phyloP scores from a whole-genome alignment of 208 protist genomes.

The Leishmania mexicana region DNA sequence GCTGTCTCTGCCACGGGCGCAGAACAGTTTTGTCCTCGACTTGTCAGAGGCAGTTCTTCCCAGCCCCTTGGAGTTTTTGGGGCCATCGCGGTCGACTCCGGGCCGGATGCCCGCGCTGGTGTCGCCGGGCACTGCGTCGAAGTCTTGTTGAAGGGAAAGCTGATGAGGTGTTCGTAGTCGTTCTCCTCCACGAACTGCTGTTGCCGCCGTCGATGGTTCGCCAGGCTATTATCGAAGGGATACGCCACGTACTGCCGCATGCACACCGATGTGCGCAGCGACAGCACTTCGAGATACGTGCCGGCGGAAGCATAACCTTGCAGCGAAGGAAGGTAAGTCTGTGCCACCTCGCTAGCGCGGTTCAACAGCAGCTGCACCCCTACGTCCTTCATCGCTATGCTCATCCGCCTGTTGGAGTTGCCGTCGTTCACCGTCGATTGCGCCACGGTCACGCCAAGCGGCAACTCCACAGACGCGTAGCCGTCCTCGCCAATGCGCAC shows the following conservation, averaged over 20 bases:
- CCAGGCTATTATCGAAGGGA: slow-evolving; percentile 78
- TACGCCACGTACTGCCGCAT: slow-evolving; percentile 76
- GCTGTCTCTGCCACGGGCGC: slow-evolving; percentile 9
- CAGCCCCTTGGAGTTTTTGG: background rate
- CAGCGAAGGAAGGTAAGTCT: slow-evolving; percentile 17
- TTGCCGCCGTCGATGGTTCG: slow-evolving; percentile 65
- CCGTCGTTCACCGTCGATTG: slow-evolving; percentile 80
- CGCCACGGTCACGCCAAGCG: slow-evolving; percentile 59
- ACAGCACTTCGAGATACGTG: slow-evolving; percentile 70
- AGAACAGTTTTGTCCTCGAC: background rate
- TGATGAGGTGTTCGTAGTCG: slow-evolving; percentile 69
- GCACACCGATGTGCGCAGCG: slow-evolving; percentile 66
- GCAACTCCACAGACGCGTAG: slow-evolving; percentile 61
- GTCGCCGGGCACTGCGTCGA: slow-evolving; percentile 9
- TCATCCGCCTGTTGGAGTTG: slow-evolving; percentile 81
- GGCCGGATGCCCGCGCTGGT: background rate
- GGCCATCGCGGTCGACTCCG: background rate
- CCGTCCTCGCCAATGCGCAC: slow-evolving; percentile 54
- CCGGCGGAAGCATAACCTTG: slow-evolving; percentile 11
- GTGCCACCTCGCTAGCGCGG: slow-evolving; percentile 25
- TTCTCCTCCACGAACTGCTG: slow-evolving; percentile 68
- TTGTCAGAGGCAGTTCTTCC: background rate
- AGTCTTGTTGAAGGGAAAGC: slow-evolving; percentile 38
- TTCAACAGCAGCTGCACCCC: slow-evolving; percentile 48
- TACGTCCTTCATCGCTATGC: slow-evolving; percentile 42